Conservation (phyloP, 1,284 basidiomycete genomes). For the Flammula alnicola region DNA sequence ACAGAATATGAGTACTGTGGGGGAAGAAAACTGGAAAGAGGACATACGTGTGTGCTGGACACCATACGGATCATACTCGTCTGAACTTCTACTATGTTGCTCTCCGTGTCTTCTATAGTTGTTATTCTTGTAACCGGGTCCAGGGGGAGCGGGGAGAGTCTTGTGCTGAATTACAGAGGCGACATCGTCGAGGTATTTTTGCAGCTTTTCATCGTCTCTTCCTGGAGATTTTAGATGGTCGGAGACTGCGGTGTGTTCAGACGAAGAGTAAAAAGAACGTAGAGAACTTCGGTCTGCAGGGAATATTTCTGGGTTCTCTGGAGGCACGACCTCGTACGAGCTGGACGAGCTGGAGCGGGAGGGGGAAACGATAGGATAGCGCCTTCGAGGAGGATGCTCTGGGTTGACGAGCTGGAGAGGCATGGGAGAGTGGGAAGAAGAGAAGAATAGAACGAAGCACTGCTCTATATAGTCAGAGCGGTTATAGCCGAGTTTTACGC, state of each 20-base stretch:
- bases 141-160: conserved; percentile 3
- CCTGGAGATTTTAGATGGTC: conserved; percentile 9
- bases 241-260: conserved; percentile 18
- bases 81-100: neutral
- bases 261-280: conserved; percentile 18
- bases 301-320: conserved; percentile 1
- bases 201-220: conserved; percentile 7
- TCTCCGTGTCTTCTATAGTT: too few relatives aligned
- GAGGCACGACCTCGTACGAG: too few relatives aligned
- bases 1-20: neutral
- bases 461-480: neutral
- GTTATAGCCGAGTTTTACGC: neutral
- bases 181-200: conserved; percentile 9
- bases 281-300: conserved; percentile 12
- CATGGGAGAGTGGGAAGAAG: conserved; percentile 6
- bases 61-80: neutral
- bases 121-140: too few relatives aligned
- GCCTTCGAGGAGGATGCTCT: conserved; percentile 1
- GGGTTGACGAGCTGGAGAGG: conserved; percentile 11
- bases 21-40: too few relatives aligned
- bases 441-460: neutral
- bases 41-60: too few relatives aligned
- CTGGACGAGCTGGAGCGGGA: conserved; percentile 11
- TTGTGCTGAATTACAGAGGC: conserved; percentile 2
- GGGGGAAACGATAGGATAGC: neutral